Evolutionary conservation across 306 rosid species (phyloP).

Genomic region (Medicago ruthenica): DNA sequence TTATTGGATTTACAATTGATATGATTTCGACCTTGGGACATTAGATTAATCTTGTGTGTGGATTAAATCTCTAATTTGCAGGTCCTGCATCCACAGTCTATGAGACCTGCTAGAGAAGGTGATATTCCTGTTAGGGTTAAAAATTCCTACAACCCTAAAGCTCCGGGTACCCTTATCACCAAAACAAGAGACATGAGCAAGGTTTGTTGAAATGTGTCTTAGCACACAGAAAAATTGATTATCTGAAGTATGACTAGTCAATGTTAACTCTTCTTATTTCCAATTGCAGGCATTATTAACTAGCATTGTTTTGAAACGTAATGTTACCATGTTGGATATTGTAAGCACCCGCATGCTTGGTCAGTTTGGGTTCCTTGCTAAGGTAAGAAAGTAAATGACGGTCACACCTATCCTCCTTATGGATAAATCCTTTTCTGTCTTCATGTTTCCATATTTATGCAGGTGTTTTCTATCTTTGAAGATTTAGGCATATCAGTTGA

Average conservation of each 20-base stretch:
- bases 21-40: slow-evolving; percentile 26
- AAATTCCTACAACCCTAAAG: slow-evolving; percentile 93
- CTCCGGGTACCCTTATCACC: slow-evolving; percentile 92
- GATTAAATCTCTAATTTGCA: slow-evolving; percentile 47
- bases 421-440: slow-evolving; percentile 33
- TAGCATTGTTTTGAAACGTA: slow-evolving; percentile 90
- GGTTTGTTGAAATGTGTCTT: slow-evolving; percentile 57
- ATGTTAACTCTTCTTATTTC: slow-evolving; percentile 38
- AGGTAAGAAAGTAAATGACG: slow-evolving; percentile 59
- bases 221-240: slow-evolving; percentile 29
- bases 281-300: slow-evolving; percentile 80
- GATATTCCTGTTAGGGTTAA: slow-evolving; percentile 97
- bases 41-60: slow-evolving; percentile 1
- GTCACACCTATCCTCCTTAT: neutral
- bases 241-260: slow-evolving; percentile 26
- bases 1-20: slow-evolving; percentile 17
- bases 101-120: slow-evolving; percentile 98
- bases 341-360: slow-evolving; percentile 99
- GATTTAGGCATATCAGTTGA: slow-evolving; percentile 88
- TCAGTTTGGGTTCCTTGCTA: slow-evolving; percentile 93
- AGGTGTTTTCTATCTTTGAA: slow-evolving; percentile 91
- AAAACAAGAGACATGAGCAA: slow-evolving; percentile 88
- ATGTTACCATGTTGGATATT: slow-evolving; percentile 95
- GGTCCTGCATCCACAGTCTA: slow-evolving; percentile 99
- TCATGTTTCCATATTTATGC: slow-evolving; percentile 31